Evolutionary conservation across 768 basidiomycete genomes (phyloP), one percentile per base, ranked within the genome.

Genomic region (Pisolithus sp.): DNA sequence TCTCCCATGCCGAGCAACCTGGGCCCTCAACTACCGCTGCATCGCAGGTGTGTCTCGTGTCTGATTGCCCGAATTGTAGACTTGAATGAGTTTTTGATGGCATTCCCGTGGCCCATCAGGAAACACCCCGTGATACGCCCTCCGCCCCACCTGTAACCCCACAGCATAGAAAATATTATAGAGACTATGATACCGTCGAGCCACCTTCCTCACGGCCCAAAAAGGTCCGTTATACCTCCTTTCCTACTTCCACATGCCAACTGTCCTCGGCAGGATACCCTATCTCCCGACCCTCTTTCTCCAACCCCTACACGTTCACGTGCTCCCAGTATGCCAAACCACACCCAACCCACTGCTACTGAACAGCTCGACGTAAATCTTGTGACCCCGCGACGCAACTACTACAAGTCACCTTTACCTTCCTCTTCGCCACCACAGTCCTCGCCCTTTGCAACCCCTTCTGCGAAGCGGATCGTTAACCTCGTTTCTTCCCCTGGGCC

Each of bases 401-500:
- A 68, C 65, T 64, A 71, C 55, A 72, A 68, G 52, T 78, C 76
- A 44, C 79, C 77, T 50, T 73, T 80, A 46, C 81, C 77, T 44
- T 74, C 80, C 13, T 84, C 85, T 39, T 87, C 85, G 7, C 80
- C 83, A 20, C 77, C 76, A 31, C 68, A 67, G 17, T 70, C 75
- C 20, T 84, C 87, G 15, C 86, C 86, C 13, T 66, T 77, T 13
- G 81, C 80, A 26, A 86, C 85, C 48, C 86, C 87, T 7, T 68
- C 66, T 53, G 66, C 70, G 48, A 76, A 76, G 54, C 77, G 75
- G 18, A 68, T 80, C 30, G 76, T 87, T 21, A 86, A 89, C 60
- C 67, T 84, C n/a, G 88, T 89, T 24, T 89, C 88, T n/a, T 89
- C 88, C 8, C 88, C 88, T 4, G 87, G 85, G 1, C 86, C 85